These are phyloP conservation scores for Apiospora hydei DNA, from an alignment of 2,329 filamentous ascomycete genomes.

Conservation along the genomic window DNA sequence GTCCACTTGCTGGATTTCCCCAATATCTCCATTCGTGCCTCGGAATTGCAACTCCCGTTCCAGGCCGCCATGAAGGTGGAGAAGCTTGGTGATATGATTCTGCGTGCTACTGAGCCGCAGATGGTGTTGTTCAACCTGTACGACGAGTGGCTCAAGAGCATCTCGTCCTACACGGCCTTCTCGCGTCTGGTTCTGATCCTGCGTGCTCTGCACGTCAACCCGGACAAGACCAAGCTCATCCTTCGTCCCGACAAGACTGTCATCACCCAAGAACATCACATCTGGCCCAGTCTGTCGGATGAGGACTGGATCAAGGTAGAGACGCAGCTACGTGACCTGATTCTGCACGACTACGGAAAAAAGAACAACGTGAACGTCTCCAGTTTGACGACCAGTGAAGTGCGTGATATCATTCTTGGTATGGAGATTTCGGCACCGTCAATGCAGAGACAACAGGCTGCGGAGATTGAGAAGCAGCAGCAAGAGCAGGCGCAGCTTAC, in stretches of 20 bases:
- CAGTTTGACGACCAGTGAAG: conserved; percentile 94
- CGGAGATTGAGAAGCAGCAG: conserved; percentile 98
- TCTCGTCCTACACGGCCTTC: conserved; percentile 98
- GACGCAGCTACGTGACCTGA: conserved; percentile 91
- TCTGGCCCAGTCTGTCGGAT: conserved; percentile 93
- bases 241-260: conserved; percentile 96
- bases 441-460: conserved; percentile 96
- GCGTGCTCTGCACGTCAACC: conserved; percentile 94
- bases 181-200: conserved; percentile 93
- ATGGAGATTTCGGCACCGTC: conserved; percentile 99
- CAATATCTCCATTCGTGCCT: conserved; percentile 97
- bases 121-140: conserved; percentile 99
- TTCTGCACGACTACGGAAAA: conserved; percentile 98
- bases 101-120: conserved; percentile 97
- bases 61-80: conserved; percentile 99
- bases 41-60: conserved; percentile 96
- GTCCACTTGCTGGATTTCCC: conserved; percentile 98
- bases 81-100: conserved; percentile 98
- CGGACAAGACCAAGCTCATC: conserved; percentile 97
- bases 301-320: conserved; percentile 99
- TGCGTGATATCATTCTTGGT: conserved; percentile 96
- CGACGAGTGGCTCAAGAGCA: conserved; percentile 98
- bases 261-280: conserved; percentile 98
- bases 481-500: conserved; percentile 96
- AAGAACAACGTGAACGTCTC: conserved; percentile 99